These are phyloP conservation scores for Curvularia hawaiiensis DNA, from an alignment of 2,329 filamentous ascomycete species.

Conservation along the genomic window DNA sequence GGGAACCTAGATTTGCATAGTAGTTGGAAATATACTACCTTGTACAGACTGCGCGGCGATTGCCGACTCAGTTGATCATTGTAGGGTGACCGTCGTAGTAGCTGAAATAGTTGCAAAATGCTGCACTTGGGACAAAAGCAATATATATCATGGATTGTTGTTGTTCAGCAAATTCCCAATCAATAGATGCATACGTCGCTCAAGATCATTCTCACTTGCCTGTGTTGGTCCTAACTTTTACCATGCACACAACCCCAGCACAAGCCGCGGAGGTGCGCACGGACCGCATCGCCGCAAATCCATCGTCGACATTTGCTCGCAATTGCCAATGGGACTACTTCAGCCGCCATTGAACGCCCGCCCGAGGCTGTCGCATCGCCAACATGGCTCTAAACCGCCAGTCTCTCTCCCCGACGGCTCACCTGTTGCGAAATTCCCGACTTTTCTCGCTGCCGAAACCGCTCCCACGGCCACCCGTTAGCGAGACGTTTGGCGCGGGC, in stretches of 20 bases:
- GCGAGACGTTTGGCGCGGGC: conserved; percentile 54
- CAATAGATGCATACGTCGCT: not conserved
- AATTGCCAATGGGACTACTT: conserved; percentile 24
- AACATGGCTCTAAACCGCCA: conserved; percentile 43
- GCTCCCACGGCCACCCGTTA: conserved; percentile 64
- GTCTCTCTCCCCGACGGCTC: conserved; percentile 63
- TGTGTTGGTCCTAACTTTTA: not conserved
- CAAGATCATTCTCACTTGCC: not conserved
- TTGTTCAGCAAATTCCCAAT: too few relatives aligned
- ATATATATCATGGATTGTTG: too few relatives aligned
- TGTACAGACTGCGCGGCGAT: not conserved
- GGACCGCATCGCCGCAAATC: conserved; percentile 17
- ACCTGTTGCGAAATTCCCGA: conserved; percentile 82
- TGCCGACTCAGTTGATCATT: not conserved
- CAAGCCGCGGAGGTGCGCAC: conserved; percentile 26
- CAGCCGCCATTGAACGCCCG: conserved; percentile 41
- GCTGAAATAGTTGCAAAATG: not conserved
- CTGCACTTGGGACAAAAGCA: not conserved
- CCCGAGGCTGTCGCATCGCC: conserved; percentile 45
- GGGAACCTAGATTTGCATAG: not conserved
- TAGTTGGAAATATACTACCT: not conserved
- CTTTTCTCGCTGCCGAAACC: conserved; percentile 86
- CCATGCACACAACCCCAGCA: conserved; percentile 13
- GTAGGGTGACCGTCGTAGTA: not conserved
- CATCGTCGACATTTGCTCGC: conserved; percentile 18